Percentiles rank a stretch among this genome's conserved stretches.
phyloP scores from a whole-genome alignment of 495 filamentous ascomycete genomes.

The Pyronema domesticum region DNA sequence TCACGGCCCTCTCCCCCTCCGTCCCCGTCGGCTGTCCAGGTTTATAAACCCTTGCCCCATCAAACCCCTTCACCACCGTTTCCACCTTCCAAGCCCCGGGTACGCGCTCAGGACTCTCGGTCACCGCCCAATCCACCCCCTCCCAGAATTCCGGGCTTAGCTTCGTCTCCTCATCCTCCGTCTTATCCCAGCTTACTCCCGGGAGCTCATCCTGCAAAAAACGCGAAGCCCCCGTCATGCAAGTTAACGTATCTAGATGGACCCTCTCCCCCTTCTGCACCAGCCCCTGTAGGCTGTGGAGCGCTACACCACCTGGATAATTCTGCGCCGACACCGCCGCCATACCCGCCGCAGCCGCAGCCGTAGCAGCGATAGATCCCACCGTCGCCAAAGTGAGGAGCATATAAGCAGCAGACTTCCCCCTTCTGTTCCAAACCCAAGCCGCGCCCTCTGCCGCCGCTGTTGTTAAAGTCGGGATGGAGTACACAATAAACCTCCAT shows the following conservation, averaged over 20 bases:
- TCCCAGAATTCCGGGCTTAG: conserved; percentile 55
- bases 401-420: conserved; percentile 38
- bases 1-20: conserved; percentile 21
- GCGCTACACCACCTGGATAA: conserved; percentile 70
- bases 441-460: conserved; percentile 54
- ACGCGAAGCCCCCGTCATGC: conserved; percentile 84
- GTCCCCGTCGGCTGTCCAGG: conserved; percentile 30
- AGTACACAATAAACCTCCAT: conserved; percentile 85
- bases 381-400: conserved; percentile 32
- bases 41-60: conserved; percentile 46
- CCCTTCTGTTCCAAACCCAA: conserved; percentile 51
- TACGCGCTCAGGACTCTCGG: conserved; percentile 42
- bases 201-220: conserved; percentile 43
- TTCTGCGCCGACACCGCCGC: conserved; percentile 61
- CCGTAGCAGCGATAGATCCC: conserved; percentile 34
- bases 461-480: conserved; percentile 62
- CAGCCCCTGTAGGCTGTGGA: conserved; percentile 34
- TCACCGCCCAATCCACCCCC: conserved; percentile 61
- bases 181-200: conserved; percentile 39
- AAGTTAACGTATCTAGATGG: conserved; percentile 72
- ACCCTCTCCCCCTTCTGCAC: conserved; percentile 26
- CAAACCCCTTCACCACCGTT: conserved; percentile 49
- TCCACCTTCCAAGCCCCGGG: conserved; percentile 58
- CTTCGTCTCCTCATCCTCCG: conserved; percentile 39
- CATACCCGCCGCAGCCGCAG: conserved; percentile 43